phyloP scores from a whole-genome alignment of 23 red algal genomes.

The Porphyridium purpureum region DNA sequence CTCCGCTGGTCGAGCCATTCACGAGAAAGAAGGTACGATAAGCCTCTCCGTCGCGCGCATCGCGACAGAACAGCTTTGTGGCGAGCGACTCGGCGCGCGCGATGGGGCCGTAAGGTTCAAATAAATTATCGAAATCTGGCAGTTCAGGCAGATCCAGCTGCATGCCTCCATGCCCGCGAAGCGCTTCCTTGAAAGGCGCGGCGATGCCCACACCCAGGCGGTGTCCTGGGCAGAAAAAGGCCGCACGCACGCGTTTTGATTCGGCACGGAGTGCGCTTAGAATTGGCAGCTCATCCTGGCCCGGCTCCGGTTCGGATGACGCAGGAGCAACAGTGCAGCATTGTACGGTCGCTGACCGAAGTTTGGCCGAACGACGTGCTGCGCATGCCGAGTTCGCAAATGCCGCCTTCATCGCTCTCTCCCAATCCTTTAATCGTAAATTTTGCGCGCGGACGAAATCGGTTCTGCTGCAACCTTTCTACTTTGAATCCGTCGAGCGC shows the following conservation, averaged over 20 bases:
- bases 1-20: constrained; percentile 69
- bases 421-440: too few relatives aligned
- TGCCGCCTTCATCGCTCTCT: too few relatives aligned
- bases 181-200: neutral
- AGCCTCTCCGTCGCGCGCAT: constrained; percentile 3
- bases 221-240: constrained; percentile 92
- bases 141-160: constrained; percentile 62
- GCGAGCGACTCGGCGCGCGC: constrained; percentile 39
- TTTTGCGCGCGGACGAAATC: too few relatives aligned
- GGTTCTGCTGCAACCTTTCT: too few relatives aligned
- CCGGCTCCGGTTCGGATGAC: too few relatives aligned
- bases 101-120: constrained; percentile 43
- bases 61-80: constrained; percentile 32
- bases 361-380: too few relatives aligned
- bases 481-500: too few relatives aligned
- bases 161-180: constrained; percentile 7
- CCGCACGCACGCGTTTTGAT: constrained; percentile 19
- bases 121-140: constrained; percentile 73
- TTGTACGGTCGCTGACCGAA: too few relatives aligned
- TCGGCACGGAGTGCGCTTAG: constrained; percentile 25
- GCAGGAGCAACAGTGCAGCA: too few relatives aligned
- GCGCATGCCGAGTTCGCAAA: too few relatives aligned
- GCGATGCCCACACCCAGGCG: constrained; percentile 18
- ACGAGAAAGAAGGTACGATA: constrained; percentile 69
- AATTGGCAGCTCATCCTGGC: too few relatives aligned